Evolutionary conservation across 179 eudicot species (phyloP).

Genomic region (Gypsophila paniculata): DNA sequence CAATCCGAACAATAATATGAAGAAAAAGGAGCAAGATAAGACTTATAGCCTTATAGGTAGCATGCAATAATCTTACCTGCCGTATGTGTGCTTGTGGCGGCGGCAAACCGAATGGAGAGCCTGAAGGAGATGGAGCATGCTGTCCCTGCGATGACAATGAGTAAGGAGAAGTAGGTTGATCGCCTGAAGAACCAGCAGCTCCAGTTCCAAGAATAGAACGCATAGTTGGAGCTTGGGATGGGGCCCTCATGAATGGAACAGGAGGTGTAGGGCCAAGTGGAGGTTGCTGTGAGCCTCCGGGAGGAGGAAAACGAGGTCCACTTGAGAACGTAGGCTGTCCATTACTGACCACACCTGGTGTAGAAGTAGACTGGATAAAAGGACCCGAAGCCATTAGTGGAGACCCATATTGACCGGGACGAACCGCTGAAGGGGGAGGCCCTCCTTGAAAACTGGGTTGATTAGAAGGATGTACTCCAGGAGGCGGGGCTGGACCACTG

Average conservation of each 20-base stretch:
- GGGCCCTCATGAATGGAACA: slow-evolving; percentile 32
- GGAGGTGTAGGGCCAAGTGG: slow-evolving; percentile 45
- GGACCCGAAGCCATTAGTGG: slow-evolving; percentile 45
- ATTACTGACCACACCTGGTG: slow-evolving; percentile 41
- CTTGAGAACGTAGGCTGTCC: slow-evolving; percentile 55
- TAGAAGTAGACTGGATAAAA: slow-evolving; percentile 32
- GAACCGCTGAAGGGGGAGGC: slow-evolving; percentile 38
- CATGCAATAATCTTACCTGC: slow-evolving; percentile 44
- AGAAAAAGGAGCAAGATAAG: not conserved
- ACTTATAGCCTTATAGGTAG: slow-evolving; percentile 9
- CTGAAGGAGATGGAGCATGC: slow-evolving; percentile 38
- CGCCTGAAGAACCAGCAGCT: slow-evolving; percentile 33
- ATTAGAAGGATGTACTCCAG: slow-evolving; percentile 36
- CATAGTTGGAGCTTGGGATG: slow-evolving; percentile 48
- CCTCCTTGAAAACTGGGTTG: slow-evolving; percentile 31
- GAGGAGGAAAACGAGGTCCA: slow-evolving; percentile 34
- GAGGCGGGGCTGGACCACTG: slow-evolving; percentile 29
- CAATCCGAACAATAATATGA: not conserved
- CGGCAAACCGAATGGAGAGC: slow-evolving; percentile 59
- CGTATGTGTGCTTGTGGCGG: slow-evolving; percentile 50
- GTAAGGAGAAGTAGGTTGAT: slow-evolving; percentile 34
- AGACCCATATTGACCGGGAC: slow-evolving; percentile 48
- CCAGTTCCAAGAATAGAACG: slow-evolving; percentile 51
- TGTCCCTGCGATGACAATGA: slow-evolving; percentile 36
- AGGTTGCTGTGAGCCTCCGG: slow-evolving; percentile 42